Conservation (phyloP, 177 flowering plant species). For the Vitis hybrid region DNA sequence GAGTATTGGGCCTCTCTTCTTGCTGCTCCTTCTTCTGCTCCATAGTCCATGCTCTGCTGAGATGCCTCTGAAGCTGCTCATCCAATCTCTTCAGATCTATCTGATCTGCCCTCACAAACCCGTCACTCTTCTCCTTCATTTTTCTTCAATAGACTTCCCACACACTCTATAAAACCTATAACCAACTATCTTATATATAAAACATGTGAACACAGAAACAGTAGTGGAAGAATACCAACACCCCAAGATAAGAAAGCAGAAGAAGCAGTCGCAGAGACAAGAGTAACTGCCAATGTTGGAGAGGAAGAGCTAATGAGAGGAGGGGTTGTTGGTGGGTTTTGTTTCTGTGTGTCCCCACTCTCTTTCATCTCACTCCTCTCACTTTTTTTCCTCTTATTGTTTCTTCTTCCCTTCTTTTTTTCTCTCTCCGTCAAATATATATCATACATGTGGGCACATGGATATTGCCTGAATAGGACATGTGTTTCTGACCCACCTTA, state of each 20-base stretch:
- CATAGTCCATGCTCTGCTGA: conserved; percentile 44
- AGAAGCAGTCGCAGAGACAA: conserved; percentile 9
- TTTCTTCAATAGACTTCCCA: conserved; percentile 1
- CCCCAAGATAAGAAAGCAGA: neutral
- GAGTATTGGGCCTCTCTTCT: conserved; percentile 8
- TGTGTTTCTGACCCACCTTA: conserved; percentile 47
- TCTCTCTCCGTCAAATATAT: neutral
- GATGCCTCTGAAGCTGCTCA: conserved; percentile 52
- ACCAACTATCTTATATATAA: neutral
- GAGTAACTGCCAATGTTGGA: conserved; percentile 8
- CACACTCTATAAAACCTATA: neutral
- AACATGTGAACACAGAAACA: neutral
- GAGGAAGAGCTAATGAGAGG: conserved; percentile 1
- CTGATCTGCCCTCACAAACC: conserved; percentile 52
- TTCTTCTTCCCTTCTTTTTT: neutral
- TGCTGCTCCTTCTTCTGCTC: conserved; percentile 35
- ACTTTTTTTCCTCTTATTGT: neutral
- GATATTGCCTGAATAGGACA: conserved; percentile 47
- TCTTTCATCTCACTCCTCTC: neutral
- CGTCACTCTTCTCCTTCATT: conserved; percentile 35
- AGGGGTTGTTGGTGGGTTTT: conserved; percentile 1
- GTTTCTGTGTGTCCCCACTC: neutral
- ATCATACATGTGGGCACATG: conserved; percentile 60
- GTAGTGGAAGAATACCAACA: neutral
- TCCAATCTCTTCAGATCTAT: conserved; percentile 60